These are phyloP conservation scores for Pichia sp. DNA, from an alignment of 1,139 yeast species.

Conservation along the genomic window DNA sequence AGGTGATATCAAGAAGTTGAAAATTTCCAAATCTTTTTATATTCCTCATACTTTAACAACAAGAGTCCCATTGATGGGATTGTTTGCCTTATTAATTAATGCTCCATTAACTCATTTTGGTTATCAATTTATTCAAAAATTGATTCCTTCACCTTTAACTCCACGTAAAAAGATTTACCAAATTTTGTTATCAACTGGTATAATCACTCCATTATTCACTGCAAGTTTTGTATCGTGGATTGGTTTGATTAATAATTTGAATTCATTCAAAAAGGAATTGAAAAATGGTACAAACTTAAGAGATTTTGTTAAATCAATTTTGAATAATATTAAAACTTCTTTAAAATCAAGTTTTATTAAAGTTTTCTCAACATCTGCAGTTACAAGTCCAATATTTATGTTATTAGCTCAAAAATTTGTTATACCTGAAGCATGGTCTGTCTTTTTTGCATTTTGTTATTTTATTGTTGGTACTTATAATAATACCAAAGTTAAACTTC, in stretches of 20 bases:
- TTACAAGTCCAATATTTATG: conserved; percentile 57
- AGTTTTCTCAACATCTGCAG: conserved; percentile 59
- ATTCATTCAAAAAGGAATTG: conserved; percentile 18
- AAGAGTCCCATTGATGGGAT: conserved; percentile 58
- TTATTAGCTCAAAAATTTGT: conserved; percentile 69
- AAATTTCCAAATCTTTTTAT: conserved; percentile 12
- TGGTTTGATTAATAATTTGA: conserved; percentile 35
- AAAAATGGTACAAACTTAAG: conserved; percentile 25
- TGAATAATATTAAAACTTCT: conserved; percentile 26
- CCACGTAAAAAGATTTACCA: conserved; percentile 45
- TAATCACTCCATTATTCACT: conserved; percentile 60
- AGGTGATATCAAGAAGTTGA: conserved; percentile 26
- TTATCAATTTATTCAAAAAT: conserved; percentile 41
- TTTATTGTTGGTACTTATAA: conserved; percentile 74
- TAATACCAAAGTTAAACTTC: conserved; percentile 40
- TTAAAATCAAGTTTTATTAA: conserved; percentile 46
- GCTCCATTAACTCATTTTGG: conserved; percentile 72
- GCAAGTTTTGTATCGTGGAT: conserved; percentile 53
- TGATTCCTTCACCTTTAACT: conserved; percentile 38
- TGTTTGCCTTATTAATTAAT: conserved; percentile 62
- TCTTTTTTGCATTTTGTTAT: conserved; percentile 68
- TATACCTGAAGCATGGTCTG: conserved; percentile 76
- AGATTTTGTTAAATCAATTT: neutral
- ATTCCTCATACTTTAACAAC: conserved; percentile 38
- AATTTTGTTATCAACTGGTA: conserved; percentile 50